These are phyloP conservation scores for Neurospora sp. DNA, from an alignment of 495 filamentous ascomycete species.

Conservation along the genomic window DNA sequence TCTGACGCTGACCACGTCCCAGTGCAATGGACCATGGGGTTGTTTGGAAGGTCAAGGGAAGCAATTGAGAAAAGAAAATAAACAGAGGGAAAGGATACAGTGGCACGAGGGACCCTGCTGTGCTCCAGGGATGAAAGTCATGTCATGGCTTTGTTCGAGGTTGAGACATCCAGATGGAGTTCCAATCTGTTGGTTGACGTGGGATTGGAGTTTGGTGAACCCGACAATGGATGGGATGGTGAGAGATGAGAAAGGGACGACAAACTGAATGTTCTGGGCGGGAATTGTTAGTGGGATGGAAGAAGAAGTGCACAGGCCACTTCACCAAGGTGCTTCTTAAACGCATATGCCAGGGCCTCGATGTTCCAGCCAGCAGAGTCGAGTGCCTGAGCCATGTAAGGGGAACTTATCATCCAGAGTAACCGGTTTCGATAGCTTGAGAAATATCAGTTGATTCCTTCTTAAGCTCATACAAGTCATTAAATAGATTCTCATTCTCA, in stretches of 20 bases:
- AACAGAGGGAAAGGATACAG: not conserved
- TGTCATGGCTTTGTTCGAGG: not conserved
- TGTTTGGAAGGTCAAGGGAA: not conserved
- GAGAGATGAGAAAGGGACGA: not conserved
- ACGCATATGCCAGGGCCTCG: not conserved
- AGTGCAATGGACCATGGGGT: not conserved
- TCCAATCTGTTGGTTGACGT: not conserved
- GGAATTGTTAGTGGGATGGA: not conserved
- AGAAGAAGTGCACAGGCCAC: not conserved
- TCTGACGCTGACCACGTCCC: not conserved
- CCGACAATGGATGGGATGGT: fast-evolving
- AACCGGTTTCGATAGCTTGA: not conserved
- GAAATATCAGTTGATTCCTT: not conserved
- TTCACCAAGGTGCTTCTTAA: not conserved
- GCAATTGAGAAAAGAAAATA: not conserved
- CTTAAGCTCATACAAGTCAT: not conserved
- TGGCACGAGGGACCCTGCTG: not conserved
- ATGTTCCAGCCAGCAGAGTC: not conserved
- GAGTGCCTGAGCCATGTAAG: not conserved
- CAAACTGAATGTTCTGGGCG: not conserved
- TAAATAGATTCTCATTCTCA: not conserved
- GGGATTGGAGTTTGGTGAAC: not conserved
- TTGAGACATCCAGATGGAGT: not conserved
- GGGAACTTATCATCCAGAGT: not conserved
- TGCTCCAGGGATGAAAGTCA: not conserved